Conservation (phyloP, 108 stramenopile genomes). For the Thalassiosira profunda region DNA sequence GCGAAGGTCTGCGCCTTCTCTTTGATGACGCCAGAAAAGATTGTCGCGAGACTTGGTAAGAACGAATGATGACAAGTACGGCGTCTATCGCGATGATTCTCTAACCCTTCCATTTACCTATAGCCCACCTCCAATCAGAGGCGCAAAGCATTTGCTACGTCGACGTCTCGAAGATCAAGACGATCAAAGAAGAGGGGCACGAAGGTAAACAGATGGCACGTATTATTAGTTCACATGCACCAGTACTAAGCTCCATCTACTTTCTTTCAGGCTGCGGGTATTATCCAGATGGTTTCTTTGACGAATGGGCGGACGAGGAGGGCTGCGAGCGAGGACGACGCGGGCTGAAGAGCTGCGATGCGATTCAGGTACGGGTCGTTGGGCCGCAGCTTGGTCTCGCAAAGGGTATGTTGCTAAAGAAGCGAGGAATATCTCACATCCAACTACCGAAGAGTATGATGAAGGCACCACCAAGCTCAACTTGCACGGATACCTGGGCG, state of each 20-base stretch:
- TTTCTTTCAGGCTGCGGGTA: slow-evolving; percentile 31
- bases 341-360: slow-evolving; percentile 8
- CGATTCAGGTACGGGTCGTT: slow-evolving; percentile 36
- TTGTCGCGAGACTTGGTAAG: slow-evolving; percentile 29
- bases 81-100: too few relatives aligned
- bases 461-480: slow-evolving; percentile 21
- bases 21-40: slow-evolving; percentile 18
- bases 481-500: neutral
- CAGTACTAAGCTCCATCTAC: neutral
- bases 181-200: slow-evolving; percentile 28
- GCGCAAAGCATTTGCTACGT: neutral
- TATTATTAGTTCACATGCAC: neutral
- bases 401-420: slow-evolving; percentile 29
- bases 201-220: neutral
- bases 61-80: too few relatives aligned
- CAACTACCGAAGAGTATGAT: slow-evolving; percentile 42
- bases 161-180: slow-evolving; percentile 5
- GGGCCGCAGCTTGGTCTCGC: slow-evolving; percentile 11
- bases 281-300: slow-evolving; percentile 28
- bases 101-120: neutral
- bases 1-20: slow-evolving; percentile 23
- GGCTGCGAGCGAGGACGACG: too few relatives aligned
- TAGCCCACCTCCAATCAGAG: slow-evolving; percentile 6
- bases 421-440: slow-evolving; percentile 24
- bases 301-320: neutral